These are phyloP conservation scores for Penicillium lagena DNA, from an alignment of 495 filamentous ascomycete species.

Conservation along the genomic window DNA sequence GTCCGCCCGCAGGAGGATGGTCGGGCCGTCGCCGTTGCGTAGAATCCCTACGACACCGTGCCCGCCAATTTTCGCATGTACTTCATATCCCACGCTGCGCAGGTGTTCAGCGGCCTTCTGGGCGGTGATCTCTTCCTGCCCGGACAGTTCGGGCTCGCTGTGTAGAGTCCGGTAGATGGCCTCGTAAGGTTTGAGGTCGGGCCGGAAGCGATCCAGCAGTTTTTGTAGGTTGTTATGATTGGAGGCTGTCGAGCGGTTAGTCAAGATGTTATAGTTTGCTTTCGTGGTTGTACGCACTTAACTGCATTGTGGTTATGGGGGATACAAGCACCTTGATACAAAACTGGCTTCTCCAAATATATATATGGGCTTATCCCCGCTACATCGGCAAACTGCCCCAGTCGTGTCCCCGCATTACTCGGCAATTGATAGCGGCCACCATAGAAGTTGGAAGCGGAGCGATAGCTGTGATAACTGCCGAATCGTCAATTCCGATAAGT, in stretches of 20 bases:
- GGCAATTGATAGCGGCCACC: no score
- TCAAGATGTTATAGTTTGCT: no score
- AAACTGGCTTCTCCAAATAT: no score
- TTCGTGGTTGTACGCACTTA: no score
- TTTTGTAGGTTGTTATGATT: neutral
- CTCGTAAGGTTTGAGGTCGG: slow-evolving; percentile 34
- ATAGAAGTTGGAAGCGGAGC: no score
- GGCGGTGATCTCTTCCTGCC: slow-evolving; percentile 41
- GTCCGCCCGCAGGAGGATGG: slow-evolving; percentile 52
- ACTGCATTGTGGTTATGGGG: no score
- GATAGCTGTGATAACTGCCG: no score
- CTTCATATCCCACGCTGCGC: slow-evolving; percentile 29
- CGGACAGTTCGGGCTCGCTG: slow-evolving; percentile 44
- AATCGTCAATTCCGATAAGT: no score
- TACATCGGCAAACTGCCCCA: no score
- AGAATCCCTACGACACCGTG: slow-evolving; percentile 50
- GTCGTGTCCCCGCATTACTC: no score
- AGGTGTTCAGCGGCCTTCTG: slow-evolving; percentile 32
- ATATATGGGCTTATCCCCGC: no score
- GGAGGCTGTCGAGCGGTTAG: neutral
- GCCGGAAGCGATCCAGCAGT: slow-evolving; percentile 18
- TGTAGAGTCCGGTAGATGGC: slow-evolving; percentile 42
- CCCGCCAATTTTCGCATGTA: slow-evolving; percentile 48
- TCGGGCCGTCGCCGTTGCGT: slow-evolving; percentile 48
- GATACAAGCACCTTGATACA: no score